These are phyloP conservation scores for Schoenoplectus triqueter DNA, from an alignment of 202 grass and related monocot genomes.

Conservation along the genomic window DNA sequence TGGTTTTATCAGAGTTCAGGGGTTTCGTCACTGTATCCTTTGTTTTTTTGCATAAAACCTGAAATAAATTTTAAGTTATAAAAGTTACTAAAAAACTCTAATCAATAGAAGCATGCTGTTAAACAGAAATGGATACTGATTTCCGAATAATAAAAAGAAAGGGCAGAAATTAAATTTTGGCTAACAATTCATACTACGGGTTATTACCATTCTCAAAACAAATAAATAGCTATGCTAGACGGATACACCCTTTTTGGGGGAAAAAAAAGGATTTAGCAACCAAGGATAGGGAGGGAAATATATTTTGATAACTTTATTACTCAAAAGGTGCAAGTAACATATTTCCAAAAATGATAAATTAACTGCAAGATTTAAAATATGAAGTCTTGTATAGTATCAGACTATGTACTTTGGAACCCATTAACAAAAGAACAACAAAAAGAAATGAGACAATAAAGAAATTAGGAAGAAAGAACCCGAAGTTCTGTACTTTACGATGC, in stretches of 20 bases:
- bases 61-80: constrained; percentile 5
- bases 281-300: background rate
- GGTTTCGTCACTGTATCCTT: constrained; percentile 32
- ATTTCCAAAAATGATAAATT: constrained; percentile 10
- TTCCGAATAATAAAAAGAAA: background rate
- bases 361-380: constrained; percentile 13
- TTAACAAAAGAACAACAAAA: constrained; percentile 17
- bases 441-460: constrained; percentile 1
- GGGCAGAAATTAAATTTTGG: background rate
- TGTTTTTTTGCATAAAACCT: constrained; percentile 46
- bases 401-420: background rate
- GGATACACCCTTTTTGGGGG: no score
- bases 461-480: background rate
- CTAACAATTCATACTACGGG: background rate
- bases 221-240: background rate
- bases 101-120: background rate
- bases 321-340: constrained; percentile 5
- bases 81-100: background rate
- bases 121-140: background rate
- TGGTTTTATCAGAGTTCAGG: constrained; percentile 10
- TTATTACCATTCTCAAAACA: constrained; percentile 1
- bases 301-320: background rate
- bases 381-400: background rate
- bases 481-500: constrained; percentile 3
- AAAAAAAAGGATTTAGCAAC: background rate